Base-by-base conservation (phyloP, 257 asterid species). In the Ajuga chamaepitys region DNA sequence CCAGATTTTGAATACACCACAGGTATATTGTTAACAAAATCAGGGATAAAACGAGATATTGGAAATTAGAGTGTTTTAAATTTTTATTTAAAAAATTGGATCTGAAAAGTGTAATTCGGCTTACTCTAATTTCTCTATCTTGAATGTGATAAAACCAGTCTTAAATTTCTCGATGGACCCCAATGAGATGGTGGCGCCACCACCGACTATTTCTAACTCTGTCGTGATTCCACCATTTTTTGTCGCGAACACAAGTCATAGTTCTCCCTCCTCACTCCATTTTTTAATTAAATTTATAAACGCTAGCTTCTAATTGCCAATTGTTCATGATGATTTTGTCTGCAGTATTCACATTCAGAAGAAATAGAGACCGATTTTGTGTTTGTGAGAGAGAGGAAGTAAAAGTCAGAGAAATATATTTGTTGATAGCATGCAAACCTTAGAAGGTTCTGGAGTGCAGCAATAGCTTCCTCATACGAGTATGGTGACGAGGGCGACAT, bases 41-140 rank as follows among this genome's bases (percentile, higher is more conserved):
- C n/a, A n/a, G n/a, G n/a, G n/a, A n/a, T n/a, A n/a, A n/a, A n/a
- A n/a, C n/a, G n/a, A n/a, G n/a, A n/a, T n/a, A n/a, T n/a, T n/a
- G n/a, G n/a, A n/a, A n/a, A n/a, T n/a, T n/a, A n/a, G n/a, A n/a
- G n/a, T n/a, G n/a, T n/a, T n/a, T n/a, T n/a, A n/a, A n/a, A n/a
- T 61, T 17, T 11, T 25, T 7, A 4, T 51, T 4, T 46, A 1
- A n/a, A 10, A 26, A 24, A 58, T 38, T 7, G n/a, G n/a, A n/a
- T n/a, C n/a, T 20, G 13, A 11, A 68, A 56, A 20, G 45, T 71
- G 18, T 50, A 13, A 30, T 20, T 42, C 6, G 34, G 56, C 86
- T 78, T 72, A 93, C 98, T 87, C 94, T 10, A 84, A 93, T 89
- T 80, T 93, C 88, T 93, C 98, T 52, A 58, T 87, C 17, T 89